Base-by-base conservation (phyloP, 2,329 filamentous ascomycete species). In the Trichoderma sp. region DNA sequence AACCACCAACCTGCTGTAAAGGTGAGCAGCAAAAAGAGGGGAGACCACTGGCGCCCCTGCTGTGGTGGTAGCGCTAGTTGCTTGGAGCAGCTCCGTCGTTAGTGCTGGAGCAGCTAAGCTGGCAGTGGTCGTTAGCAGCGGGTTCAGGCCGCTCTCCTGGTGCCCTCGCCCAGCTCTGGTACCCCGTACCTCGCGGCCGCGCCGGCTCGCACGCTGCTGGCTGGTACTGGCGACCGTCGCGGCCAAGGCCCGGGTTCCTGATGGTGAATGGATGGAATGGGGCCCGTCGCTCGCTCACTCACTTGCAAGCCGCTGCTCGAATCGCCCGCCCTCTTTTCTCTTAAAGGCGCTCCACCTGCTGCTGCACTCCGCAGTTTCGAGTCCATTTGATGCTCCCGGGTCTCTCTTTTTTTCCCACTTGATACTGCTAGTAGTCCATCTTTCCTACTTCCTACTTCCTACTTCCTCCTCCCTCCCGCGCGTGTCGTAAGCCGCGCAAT, bases 291-390 rank as follows among this genome's bases (percentile, higher is more conserved):
- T 49, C 39, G 16, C 39, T 43, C 39, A 43, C 39, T n/a, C 39
- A 43, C 21, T 10, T 21, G 5, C 55, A 10, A 34, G 10, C 18
- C 28, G 28, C 43, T 52, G n/a, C n/a, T 37, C 26, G 32, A 51
- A 26, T 60, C 51, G 46, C 66, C 58, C 46, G 46, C 54, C 66
- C 56, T 68, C 58, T 49, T 39, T 68, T 58, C 32, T 43, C 39
- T 63, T 68, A 68, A 68, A 52, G 46, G 28, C 54, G 59, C 67
- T 65, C 67, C 67, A 69, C 67, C 67, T 69, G 65, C 58, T 64
- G 60, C 60, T 68, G 67, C 67, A 65, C 67, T 69, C 67, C 67
- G 67, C 67, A 69, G 39, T 68, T 55, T 34, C 46, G 58, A 59
- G 26, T 43, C 65, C 52, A 66, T 66, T 58, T 24, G 54, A 56